phyloP scores from a whole-genome alignment of 495 filamentous ascomycete species.

The Friedmanniomyces endolithicus region DNA sequence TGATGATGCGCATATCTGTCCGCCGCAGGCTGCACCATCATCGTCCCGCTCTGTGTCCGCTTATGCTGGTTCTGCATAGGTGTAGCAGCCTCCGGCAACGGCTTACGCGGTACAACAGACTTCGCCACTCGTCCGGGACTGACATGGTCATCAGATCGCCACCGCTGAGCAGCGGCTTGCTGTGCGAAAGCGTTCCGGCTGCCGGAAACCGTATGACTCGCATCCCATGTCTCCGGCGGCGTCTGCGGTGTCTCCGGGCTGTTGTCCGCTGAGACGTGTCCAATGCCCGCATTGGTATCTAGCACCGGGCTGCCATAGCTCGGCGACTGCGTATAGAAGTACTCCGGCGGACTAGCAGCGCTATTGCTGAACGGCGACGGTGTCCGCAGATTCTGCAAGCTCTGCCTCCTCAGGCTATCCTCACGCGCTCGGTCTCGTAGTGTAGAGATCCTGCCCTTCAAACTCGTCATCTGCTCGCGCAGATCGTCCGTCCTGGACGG shows the following conservation, averaged over 20 bases:
- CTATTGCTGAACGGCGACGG: slow-evolving; percentile 76
- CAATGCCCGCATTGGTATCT: slow-evolving; percentile 31
- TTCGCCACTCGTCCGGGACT: neutral
- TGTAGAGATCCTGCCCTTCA: slow-evolving; percentile 81
- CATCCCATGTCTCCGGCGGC: neutral
- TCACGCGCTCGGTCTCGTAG: slow-evolving; percentile 71
- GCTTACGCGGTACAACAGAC: neutral
- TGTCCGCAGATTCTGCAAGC: slow-evolving; percentile 70
- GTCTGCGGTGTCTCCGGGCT: slow-evolving; percentile 6
- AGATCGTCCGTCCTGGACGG: slow-evolving; percentile 44
- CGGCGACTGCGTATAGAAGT: slow-evolving; percentile 14
- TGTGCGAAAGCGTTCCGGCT: slow-evolving; percentile 19
- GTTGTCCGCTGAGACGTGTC: slow-evolving; percentile 2
- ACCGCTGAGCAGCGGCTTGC: neutral
- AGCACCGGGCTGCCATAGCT: slow-evolving; percentile 16
- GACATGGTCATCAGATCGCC: neutral
- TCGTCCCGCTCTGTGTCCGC: slow-evolving; percentile 15
- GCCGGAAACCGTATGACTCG: neutral
- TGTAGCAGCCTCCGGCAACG: neutral
- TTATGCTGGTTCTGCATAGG: neutral
- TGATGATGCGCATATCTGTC: slow-evolving; percentile 20
- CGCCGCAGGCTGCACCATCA: slow-evolving; percentile 9
- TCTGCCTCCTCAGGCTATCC: slow-evolving; percentile 70
- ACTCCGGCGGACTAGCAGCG: slow-evolving; percentile 35
- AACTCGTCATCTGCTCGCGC: slow-evolving; percentile 82